These are phyloP conservation scores for Dendrothele bispora DNA, from an alignment of 768 basidiomycete species.

Conservation along the genomic window DNA sequence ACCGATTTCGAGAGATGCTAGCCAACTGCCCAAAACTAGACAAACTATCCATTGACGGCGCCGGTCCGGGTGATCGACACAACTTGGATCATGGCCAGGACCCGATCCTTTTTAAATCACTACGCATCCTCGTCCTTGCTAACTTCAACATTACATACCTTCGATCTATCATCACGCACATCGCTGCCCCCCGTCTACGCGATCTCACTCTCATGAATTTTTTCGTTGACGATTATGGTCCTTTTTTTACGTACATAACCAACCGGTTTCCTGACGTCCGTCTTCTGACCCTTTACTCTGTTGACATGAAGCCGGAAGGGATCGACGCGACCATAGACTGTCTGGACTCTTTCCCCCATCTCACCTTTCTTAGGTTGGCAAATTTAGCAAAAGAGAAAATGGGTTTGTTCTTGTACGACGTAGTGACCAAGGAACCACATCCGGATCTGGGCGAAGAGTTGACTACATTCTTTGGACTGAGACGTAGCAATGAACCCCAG, in stretches of 20 bases:
- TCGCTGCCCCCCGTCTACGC: slow-evolving; percentile 57
- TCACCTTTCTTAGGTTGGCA: slow-evolving; percentile 52
- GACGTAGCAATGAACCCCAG: background rate
- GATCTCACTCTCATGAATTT: slow-evolving; percentile 61
- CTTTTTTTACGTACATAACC: slow-evolving; percentile 46
- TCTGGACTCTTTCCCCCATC: slow-evolving; percentile 57
- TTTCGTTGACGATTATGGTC: slow-evolving; percentile 48
- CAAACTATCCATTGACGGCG: slow-evolving; percentile 62
- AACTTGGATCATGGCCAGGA: slow-evolving; percentile 28
- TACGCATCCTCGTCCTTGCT: slow-evolving; percentile 57
- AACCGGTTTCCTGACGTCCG: slow-evolving; percentile 51
- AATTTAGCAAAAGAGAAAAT: slow-evolving; percentile 42
- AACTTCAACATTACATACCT: slow-evolving; percentile 53
- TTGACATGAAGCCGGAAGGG: slow-evolving; percentile 30
- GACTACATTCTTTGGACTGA: background rate
- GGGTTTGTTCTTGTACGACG: slow-evolving; percentile 47
- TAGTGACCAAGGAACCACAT: slow-evolving; percentile 16
- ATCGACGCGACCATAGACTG: slow-evolving; percentile 41
- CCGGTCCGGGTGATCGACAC: slow-evolving; percentile 47
- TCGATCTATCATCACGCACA: slow-evolving; percentile 42
- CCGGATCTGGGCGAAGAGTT: slow-evolving; percentile 6
- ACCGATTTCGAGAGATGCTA: slow-evolving; percentile 55
- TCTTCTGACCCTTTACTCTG: slow-evolving; percentile 50
- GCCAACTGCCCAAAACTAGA: slow-evolving; percentile 44
- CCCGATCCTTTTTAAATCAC: slow-evolving; percentile 46